phyloP scores from a whole-genome alignment of 352 stramenopile species.

The Globisporangium nagaii region DNA sequence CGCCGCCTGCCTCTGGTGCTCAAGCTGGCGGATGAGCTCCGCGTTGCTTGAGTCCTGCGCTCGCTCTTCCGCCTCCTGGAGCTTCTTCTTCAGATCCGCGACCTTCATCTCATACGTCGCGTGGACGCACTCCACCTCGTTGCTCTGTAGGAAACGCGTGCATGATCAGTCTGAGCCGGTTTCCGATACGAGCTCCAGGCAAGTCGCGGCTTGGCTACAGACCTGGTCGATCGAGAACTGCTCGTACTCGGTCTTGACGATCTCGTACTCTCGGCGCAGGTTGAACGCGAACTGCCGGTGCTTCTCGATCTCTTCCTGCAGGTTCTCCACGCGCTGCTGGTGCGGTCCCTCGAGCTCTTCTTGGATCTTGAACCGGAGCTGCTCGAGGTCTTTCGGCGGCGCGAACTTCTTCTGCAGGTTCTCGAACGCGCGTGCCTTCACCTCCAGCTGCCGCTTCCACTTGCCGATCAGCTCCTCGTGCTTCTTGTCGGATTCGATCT shows the following conservation, averaged over 20 bases:
- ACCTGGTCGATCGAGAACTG: constrained; percentile 76
- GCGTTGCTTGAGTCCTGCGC: constrained; percentile 25
- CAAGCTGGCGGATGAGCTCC: constrained; percentile 43
- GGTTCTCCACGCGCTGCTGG: constrained; percentile 47
- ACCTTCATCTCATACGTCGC: constrained; percentile 60
- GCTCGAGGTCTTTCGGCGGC: constrained; percentile 71
- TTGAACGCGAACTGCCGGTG: constrained; percentile 61
- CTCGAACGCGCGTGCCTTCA: constrained; percentile 78
- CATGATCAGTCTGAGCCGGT: neutral
- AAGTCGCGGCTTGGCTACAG: neutral
- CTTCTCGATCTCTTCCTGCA: constrained; percentile 72
- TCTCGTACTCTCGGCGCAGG: constrained; percentile 66
- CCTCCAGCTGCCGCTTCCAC: constrained; percentile 82
- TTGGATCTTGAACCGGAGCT: constrained; percentile 79
- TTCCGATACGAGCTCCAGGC: too few species aligned
- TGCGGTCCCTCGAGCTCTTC: constrained; percentile 76
- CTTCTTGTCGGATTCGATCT: constrained; percentile 72
- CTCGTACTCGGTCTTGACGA: constrained; percentile 83
- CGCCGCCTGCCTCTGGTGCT: constrained; percentile 47
- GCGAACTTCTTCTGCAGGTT: constrained; percentile 80
- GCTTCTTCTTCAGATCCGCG: constrained; percentile 46
- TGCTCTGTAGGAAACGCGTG: constrained; percentile 17
- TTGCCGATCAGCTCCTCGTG: constrained; percentile 78
- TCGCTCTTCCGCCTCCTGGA: constrained; percentile 38
- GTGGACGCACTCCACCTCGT: constrained; percentile 73